Conservation (phyloP, 1,284 basidiomycete species). For the Cutaneotrichosporon dermatis region DNA sequence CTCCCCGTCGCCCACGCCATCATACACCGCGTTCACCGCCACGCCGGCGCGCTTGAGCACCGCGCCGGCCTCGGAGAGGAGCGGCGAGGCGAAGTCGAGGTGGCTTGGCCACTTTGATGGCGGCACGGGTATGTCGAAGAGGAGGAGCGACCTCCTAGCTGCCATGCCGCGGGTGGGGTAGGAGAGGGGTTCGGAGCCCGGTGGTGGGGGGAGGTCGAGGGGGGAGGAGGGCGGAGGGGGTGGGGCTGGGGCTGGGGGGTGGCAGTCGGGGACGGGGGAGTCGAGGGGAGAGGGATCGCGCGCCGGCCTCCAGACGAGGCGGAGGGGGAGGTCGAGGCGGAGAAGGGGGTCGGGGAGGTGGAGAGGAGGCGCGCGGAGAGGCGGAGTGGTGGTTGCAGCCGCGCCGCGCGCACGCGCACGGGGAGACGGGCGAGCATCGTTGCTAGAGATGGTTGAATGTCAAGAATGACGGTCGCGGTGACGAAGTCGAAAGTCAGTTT, state of each 20-base stretch:
- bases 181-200: neutral
- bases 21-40: constrained; percentile 38
- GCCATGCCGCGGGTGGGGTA: constrained; percentile 22
- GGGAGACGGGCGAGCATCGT: too few relatives aligned
- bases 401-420: too few relatives aligned
- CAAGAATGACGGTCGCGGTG: too few relatives aligned
- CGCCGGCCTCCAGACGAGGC: neutral
- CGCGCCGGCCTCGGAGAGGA: constrained; percentile 22
- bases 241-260: too few relatives aligned
- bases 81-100: constrained; percentile 33
- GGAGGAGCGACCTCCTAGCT: constrained; percentile 28
- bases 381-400: too few relatives aligned
- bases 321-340: too few relatives aligned
- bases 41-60: constrained; percentile 23
- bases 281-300: neutral
- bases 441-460: too few relatives aligned
- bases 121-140: constrained; percentile 37
- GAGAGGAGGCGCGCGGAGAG: too few relatives aligned
- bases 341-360: too few relatives aligned
- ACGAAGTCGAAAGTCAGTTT: too few relatives aligned
- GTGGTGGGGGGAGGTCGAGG: neutral
- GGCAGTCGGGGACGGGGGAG: neutral
- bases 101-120: constrained; percentile 38
- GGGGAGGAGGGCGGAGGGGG: neutral
- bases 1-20: constrained; percentile 18